These are phyloP conservation scores for Usnea hakonensis DNA, from an alignment of 495 filamentous ascomycete species.

Conservation along the genomic window DNA sequence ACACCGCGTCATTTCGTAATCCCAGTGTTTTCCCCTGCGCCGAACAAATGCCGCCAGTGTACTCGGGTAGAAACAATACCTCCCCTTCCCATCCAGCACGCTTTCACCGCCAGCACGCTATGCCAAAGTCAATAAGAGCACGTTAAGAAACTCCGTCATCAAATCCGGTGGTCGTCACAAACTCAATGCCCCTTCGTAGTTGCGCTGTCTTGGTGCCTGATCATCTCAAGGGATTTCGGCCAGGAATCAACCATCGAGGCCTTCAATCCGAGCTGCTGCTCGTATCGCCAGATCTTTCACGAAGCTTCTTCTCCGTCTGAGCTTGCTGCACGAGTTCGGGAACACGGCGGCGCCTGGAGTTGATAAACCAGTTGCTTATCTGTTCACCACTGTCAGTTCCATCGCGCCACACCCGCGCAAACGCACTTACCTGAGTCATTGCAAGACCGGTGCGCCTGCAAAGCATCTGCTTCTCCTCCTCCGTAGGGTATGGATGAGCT, in stretches of 20 bases:
- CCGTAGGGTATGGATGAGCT: constrained; percentile 77
- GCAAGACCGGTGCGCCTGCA: constrained; percentile 68
- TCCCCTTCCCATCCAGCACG: background rate
- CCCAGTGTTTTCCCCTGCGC: background rate
- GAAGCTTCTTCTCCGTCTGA: constrained; percentile 16
- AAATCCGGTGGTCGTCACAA: background rate
- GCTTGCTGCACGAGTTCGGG: constrained; percentile 54
- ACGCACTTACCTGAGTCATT: constrained; percentile 60
- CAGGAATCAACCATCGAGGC: background rate
- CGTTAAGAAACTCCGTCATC: background rate
- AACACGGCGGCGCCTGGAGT: constrained; percentile 72
- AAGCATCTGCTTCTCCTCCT: constrained; percentile 82
- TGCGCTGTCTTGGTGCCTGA: background rate
- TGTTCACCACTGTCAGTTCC: constrained; percentile 31
- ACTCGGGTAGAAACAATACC: background rate
- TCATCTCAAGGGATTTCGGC: background rate
- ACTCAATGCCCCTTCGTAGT: background rate
- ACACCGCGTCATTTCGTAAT: background rate
- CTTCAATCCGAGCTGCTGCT: constrained; percentile 13
- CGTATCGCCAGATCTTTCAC: constrained; percentile 15
- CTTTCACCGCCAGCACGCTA: background rate
- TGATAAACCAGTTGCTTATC: constrained; percentile 97
- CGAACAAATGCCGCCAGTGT: background rate
- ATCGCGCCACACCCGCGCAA: background rate
- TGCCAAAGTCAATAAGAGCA: background rate